Evolutionary conservation across 345 rosid species (phyloP).

Genomic region (Boechera divaricarpa): DNA sequence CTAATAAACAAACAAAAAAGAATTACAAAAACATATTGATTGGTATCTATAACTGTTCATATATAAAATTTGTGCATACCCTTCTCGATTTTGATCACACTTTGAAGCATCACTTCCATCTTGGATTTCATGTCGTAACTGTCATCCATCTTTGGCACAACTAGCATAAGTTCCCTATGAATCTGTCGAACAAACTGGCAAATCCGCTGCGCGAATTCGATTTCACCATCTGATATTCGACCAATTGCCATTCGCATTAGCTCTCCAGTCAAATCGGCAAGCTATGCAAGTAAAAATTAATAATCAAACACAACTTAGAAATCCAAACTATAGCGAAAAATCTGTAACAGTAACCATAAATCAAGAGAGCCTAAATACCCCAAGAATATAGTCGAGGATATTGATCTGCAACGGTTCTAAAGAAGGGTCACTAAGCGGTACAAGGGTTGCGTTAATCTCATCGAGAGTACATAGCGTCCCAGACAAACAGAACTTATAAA

Average conservation of each 20-base stretch:
- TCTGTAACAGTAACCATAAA: background rate
- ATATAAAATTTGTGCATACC: slow-evolving; percentile 52
- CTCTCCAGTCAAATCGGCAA: slow-evolving; percentile 98
- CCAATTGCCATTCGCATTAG: slow-evolving; percentile 96
- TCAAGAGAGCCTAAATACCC: slow-evolving; percentile 55
- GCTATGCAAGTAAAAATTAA: slow-evolving; percentile 48
- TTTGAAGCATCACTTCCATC: slow-evolving; percentile 94
- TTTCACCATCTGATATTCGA: slow-evolving; percentile 86
- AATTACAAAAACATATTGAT: background rate
- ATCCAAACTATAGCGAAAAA: background rate
- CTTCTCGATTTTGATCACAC: slow-evolving; percentile 88
- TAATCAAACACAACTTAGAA: background rate
- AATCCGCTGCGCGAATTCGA: slow-evolving; percentile 77
- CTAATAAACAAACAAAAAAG: slow-evolving; percentile 48
- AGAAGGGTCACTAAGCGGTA: slow-evolving; percentile 72
- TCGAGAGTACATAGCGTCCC: slow-evolving; percentile 72
- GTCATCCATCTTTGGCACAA: slow-evolving; percentile 89
- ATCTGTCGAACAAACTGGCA: slow-evolving; percentile 81
- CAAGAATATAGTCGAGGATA: slow-evolving; percentile 88
- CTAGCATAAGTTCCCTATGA: slow-evolving; percentile 74
- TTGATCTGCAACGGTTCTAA: slow-evolving; percentile 81
- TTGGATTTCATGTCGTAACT: slow-evolving; percentile 81
- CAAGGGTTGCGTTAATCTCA: slow-evolving; percentile 70
- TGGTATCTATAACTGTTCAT: background rate
- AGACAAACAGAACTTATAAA: slow-evolving; percentile 76